phyloP scores from a whole-genome alignment of 495 filamentous ascomycete species.

The Endocarpon pusillum region DNA sequence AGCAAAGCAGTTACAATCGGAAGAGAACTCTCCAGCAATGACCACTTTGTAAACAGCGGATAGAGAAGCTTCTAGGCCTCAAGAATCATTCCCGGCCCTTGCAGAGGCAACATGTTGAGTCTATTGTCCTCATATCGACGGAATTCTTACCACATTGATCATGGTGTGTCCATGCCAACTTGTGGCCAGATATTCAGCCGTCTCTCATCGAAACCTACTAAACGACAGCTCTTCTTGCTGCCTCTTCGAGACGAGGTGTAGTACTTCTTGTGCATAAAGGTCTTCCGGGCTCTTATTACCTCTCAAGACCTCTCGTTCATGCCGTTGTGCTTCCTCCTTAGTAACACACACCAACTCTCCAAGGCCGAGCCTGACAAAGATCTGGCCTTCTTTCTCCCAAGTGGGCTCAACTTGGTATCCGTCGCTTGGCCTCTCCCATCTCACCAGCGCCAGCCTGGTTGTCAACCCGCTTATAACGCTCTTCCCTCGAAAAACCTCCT shows the following conservation, averaged over 20 bases:
- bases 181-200: too few species aligned
- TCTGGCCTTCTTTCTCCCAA: constrained; percentile 45
- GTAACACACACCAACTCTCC: constrained; percentile 86
- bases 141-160: too few species aligned
- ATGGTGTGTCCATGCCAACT: too few species aligned
- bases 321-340: constrained; percentile 72
- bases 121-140: too few species aligned
- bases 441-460: constrained; percentile 54
- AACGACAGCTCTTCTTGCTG: neutral
- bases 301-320: constrained; percentile 66
- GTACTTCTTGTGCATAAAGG: constrained; percentile 34
- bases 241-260: neutral
- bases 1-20: too few species aligned
- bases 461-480: constrained; percentile 68
- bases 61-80: too few species aligned
- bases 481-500: constrained; percentile 74
- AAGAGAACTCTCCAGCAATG: too few species aligned
- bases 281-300: constrained; percentile 50
- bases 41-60: too few species aligned
- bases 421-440: constrained; percentile 50
- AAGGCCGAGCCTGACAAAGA: constrained; percentile 41
- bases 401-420: constrained; percentile 26
- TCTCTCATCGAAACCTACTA: neutral
- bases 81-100: too few species aligned
- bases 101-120: too few species aligned